Base-by-base conservation (phyloP, 2,329 filamentous ascomycete genomes). In the Knoxdaviesia capensis region DNA sequence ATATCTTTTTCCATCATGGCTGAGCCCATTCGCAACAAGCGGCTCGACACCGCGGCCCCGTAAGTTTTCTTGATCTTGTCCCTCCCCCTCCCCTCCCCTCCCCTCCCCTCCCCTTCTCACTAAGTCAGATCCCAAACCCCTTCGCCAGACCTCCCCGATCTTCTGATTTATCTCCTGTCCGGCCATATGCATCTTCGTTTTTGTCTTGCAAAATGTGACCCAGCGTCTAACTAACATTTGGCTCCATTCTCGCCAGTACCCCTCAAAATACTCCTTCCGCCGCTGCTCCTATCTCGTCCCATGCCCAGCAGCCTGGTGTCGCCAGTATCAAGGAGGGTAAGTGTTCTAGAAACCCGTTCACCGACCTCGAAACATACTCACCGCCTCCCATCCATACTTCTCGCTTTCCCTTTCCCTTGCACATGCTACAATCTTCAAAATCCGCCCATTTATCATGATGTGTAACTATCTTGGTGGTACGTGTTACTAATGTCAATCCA, bases 231-330 rank as follows among this genome's bases (percentile, higher is more conserved):
- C 46, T 52, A 46, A 52, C 45, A 40, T 43, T 36, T 31, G 35
- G 37, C 38, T 45, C 44, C 36, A 39, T 7, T 41, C 39, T 38
- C 11, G 43, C 37, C 62, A 96, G 90, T 56, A 98, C 90, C 57
- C 90, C 90, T 56, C 90, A 98, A 66, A 98, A 98, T 69, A 98
- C 90, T 44, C 90, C 90, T 52, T 81, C 85, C 51, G 86, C 77
- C 65, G 87, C 88, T 68, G 90, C 92, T 51, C 90, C 90, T 50
- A 96, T 98, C 64, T 93, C 87, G 42, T 96, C 88, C 48, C 88
- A 90, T 63, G 90, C 92, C 52, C 86, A 94, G 66, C 85, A 94
- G 65, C 90, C 90, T 48, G 84, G 81, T 51, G 80, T 98, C 48
- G 69, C 84, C 51, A 94, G 85, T 62, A 96, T 98, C 68, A 90